These are phyloP conservation scores for Clitopilus passeckerianus DNA, from an alignment of 768 basidiomycete species.

Conservation along the genomic window DNA sequence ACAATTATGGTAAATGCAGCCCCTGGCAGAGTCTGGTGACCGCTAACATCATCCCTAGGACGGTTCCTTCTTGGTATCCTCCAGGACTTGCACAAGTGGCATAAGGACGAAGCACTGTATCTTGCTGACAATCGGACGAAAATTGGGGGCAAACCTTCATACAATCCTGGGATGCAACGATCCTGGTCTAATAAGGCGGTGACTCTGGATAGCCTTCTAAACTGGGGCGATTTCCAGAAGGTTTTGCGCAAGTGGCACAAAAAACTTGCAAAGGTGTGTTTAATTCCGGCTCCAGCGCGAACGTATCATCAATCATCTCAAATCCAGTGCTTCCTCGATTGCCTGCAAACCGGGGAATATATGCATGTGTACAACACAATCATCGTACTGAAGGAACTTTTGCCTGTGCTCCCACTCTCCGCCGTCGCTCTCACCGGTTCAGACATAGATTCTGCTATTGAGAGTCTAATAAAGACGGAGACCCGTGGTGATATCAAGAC, in stretches of 20 bases:
- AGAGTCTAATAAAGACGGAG: constrained; percentile 67
- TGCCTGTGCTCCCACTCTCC: constrained; percentile 82
- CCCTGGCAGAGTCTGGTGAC: not conserved
- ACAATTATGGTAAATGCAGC: constrained; percentile 73
- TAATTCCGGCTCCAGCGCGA: not conserved
- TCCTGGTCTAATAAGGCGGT: constrained; percentile 41
- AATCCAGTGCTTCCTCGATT: constrained; percentile 67
- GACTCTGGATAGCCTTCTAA: constrained; percentile 49
- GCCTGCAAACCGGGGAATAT: constrained; percentile 85
- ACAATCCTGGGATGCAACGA: constrained; percentile 68
- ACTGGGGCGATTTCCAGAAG: constrained; percentile 66
- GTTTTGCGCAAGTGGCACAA: constrained; percentile 83
- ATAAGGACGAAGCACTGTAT: constrained; percentile 67
- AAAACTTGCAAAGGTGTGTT: constrained; percentile 59
- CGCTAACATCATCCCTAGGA: constrained; percentile 38
- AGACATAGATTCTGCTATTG: constrained; percentile 54
- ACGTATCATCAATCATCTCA: not conserved
- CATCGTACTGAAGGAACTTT: constrained; percentile 85
- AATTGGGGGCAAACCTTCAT: constrained; percentile 50
- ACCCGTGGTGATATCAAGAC: constrained; percentile 83
- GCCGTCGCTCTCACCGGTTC: constrained; percentile 51
- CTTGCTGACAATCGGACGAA: constrained; percentile 67
- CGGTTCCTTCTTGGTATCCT: constrained; percentile 84
- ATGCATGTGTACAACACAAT: constrained; percentile 99
- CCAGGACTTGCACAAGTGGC: constrained; percentile 77